Base-by-base conservation (phyloP, 1,284 basidiomycete genomes). In the Melampsora larici-populina region DNA sequence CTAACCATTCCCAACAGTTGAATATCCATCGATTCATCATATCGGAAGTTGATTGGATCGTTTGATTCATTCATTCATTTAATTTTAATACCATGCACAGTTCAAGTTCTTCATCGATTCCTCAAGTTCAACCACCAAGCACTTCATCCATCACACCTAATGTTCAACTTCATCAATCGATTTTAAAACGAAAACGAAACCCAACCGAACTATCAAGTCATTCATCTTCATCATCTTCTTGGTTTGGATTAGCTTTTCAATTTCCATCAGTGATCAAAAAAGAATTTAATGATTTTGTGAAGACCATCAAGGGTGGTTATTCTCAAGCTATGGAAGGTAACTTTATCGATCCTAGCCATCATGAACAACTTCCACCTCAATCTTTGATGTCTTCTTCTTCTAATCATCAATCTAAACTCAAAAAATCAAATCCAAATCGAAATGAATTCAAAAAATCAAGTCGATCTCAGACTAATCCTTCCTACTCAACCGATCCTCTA, bases 261-360 rank as follows among this genome's bases (percentile, higher is more conserved):
- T 31, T 76, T 2, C 73, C 73, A 36, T 76, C 73, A n/a, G 73
- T 76, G 24, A 76, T 76, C 33, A 76, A 76, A 65, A 67, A 62
- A 49, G 73, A 76, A 33, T 67, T 76, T 43, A 76, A 67, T 55
- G 73, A 76, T 55, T 76, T 76, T 76, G 64, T 76, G 33, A 76
- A 68, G 65, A 66, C 65, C 11, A 65, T 76, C 51, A 55, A 65
- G 51, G 66, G 73, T 62, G 66, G 73, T 9, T 40, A 58, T 31
- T 17, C 17, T 70, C 46, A 24, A 49, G 29, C 48, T 4, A 55
- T 31, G 26, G 49, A 17, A 64, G 40, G 58, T 58, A 55, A 66
- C 73, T 43, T 40, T 21, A 36, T 43, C 33, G 40, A 62, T 55
- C 51, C 13, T n/a, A 8, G 6, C n/a, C 0, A 6, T 60, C 31